Conservation (phyloP, 495 filamentous ascomycete species). For the Aspergillus biplanus region DNA sequence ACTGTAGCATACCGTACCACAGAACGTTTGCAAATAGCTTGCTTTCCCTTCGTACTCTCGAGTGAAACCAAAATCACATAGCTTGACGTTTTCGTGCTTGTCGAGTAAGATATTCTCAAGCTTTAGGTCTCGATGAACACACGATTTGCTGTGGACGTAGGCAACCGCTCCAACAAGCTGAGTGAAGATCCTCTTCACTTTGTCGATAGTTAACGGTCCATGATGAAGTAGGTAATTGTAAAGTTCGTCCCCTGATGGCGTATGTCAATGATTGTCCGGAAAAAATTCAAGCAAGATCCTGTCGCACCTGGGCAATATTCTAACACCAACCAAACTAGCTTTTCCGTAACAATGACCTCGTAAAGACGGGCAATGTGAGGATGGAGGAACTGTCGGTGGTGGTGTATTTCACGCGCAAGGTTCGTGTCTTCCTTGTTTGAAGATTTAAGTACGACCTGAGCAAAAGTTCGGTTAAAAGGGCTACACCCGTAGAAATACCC, state of each 20-base stretch:
- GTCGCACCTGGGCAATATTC: conserved; percentile 92
- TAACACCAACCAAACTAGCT: conserved; percentile 90
- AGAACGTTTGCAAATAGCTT: conserved; percentile 96
- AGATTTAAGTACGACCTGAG: conserved; percentile 93
- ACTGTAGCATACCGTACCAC: conserved; percentile 96
- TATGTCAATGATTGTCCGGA: conserved; percentile 23
- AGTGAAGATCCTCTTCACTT: conserved; percentile 93
- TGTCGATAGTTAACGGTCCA: conserved; percentile 81
- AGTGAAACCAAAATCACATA: conserved; percentile 99
- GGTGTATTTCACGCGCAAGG: conserved; percentile 95
- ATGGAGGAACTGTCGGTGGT: conserved; percentile 96
- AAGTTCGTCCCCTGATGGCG: conserved; percentile 79
- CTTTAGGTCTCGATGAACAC: conserved; percentile 96
- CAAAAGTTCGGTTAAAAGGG: conserved; percentile 10
- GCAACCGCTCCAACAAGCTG: conserved; percentile 94
- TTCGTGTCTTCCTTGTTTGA: conserved; percentile 95
- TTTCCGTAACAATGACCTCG: conserved; percentile 96
- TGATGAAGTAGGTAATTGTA: conserved; percentile 92
- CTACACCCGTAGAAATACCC: conserved; percentile 10
- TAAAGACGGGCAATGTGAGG: conserved; percentile 96
- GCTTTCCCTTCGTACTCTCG: conserved; percentile 94
- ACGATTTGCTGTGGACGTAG: conserved; percentile 94
- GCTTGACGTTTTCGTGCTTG: conserved; percentile 96
- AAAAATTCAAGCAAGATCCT: not conserved
- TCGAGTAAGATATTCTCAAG: conserved; percentile 96